Evolutionary conservation across 768 basidiomycete species (phyloP).

Genomic region (Tylopilus vinaceipallidus): DNA sequence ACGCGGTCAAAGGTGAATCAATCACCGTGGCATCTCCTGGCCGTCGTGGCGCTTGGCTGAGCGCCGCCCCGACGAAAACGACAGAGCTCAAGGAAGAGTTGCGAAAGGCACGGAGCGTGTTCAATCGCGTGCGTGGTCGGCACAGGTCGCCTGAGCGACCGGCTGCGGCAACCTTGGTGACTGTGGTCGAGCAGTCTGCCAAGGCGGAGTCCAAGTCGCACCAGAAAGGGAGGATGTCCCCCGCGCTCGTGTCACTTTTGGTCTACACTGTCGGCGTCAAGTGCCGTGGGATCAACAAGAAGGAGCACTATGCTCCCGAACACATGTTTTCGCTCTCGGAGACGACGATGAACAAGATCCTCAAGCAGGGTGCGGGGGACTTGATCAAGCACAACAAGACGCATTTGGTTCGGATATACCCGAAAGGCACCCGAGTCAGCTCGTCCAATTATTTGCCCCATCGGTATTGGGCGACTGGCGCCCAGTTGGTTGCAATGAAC

Average conservation of each 20-base stretch:
- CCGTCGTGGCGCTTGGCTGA: slow-evolving; percentile 15
- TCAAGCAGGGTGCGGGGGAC: slow-evolving; percentile 65
- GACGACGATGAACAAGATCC: slow-evolving; percentile 68
- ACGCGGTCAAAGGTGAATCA: slow-evolving; percentile 36
- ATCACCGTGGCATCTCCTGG: not conserved
- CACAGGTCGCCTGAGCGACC: slow-evolving; percentile 21
- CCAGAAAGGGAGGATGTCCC: slow-evolving; percentile 68
- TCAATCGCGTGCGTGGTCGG: slow-evolving; percentile 41
- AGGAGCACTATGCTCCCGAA: slow-evolving; percentile 79
- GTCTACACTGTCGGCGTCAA: slow-evolving; percentile 97
- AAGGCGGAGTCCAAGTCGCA: slow-evolving; percentile 14
- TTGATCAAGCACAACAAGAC: slow-evolving; percentile 83
- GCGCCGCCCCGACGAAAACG: slow-evolving; percentile 3
- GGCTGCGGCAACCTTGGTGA: slow-evolving; percentile 13
- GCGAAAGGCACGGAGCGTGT: slow-evolving; percentile 39
- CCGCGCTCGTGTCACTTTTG: slow-evolving; percentile 67
- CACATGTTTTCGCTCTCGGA: slow-evolving; percentile 95
- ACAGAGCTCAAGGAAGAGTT: slow-evolving; percentile 41
- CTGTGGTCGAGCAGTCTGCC: slow-evolving; percentile 15
- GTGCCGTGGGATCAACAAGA: slow-evolving; percentile 86
- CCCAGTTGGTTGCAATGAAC: slow-evolving; percentile 91
- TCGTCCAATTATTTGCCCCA: slow-evolving; percentile 90
- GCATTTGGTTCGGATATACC: slow-evolving; percentile 85
- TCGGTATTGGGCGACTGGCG: slow-evolving; percentile 85
- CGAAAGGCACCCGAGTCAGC: slow-evolving; percentile 74